Conservation (phyloP, 1,139 yeast genomes). For the Geotrichum phurueaensis region DNA sequence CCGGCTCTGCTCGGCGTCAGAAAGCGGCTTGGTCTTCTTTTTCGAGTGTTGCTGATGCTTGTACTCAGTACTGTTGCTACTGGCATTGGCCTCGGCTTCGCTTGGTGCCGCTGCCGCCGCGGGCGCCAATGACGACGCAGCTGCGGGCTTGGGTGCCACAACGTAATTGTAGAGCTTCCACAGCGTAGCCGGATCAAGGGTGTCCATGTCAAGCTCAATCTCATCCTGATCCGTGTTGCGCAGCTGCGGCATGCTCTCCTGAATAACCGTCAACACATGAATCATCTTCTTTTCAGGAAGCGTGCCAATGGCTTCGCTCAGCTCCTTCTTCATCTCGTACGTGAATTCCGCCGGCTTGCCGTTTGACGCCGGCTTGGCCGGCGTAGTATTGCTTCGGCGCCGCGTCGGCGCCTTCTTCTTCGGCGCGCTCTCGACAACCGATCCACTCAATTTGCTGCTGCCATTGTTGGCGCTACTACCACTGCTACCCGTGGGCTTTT, state of each 20-base stretch:
- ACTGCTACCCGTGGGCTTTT: constrained; percentile 16
- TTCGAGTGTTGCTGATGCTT: constrained; percentile 25
- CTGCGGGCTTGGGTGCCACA: constrained; percentile 49
- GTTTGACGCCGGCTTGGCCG: constrained; percentile 13
- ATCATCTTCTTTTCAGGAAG: constrained; percentile 76
- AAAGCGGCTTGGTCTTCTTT: constrained; percentile 50
- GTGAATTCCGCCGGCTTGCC: constrained; percentile 39
- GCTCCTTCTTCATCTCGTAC: constrained; percentile 94
- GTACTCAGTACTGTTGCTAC: constrained; percentile 26
- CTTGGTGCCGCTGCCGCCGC: constrained; percentile 19
- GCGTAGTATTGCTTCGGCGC: constrained; percentile 10
- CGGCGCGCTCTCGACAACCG: constrained; percentile 6
- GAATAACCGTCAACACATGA: constrained; percentile 77
- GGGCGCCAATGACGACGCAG: constrained; percentile 10
- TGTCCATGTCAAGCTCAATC: constrained; percentile 94
- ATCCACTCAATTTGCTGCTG: not conserved
- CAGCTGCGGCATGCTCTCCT: constrained; percentile 79
- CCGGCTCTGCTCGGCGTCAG: constrained; percentile 65
- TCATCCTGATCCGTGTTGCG: constrained; percentile 69
- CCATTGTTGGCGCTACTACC: not conserved
- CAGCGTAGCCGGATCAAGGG: constrained; percentile 78
- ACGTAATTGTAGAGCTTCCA: constrained; percentile 76
- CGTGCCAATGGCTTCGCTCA: constrained; percentile 72
- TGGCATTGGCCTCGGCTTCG: constrained; percentile 14
- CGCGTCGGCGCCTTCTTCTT: constrained; percentile 22